phyloP scores from a whole-genome alignment of 2,329 filamentous ascomycete genomes.

The Tricladium varicosporioides region DNA sequence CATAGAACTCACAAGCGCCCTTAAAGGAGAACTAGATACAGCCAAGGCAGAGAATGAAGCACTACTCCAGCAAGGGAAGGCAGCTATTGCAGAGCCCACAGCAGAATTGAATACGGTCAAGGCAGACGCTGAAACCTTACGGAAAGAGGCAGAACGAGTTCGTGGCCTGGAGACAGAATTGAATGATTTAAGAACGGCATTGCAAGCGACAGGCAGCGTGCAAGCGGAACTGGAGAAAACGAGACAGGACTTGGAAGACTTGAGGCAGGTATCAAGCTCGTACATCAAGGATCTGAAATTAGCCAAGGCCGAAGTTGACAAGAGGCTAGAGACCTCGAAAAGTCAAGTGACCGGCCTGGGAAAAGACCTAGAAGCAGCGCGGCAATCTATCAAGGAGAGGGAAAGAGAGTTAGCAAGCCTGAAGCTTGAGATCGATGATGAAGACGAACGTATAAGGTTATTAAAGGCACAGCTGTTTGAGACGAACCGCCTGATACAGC shows the following conservation, averaged over 20 bases:
- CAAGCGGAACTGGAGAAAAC: constrained; percentile 18
- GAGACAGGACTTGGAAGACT: constrained; percentile 18
- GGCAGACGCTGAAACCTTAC: constrained; percentile 6
- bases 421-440: constrained; percentile 18
- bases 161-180: constrained; percentile 13
- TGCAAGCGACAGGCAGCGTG: constrained; percentile 11
- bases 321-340: constrained; percentile 18
- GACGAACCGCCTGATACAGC: constrained; percentile 20
- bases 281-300: constrained; percentile 20
- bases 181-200: constrained; percentile 17
- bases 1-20: constrained; percentile 11
- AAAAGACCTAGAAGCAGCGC: constrained; percentile 17
- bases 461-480: constrained; percentile 22
- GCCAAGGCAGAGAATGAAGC: constrained; percentile 15
- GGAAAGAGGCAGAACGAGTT: constrained; percentile 10
- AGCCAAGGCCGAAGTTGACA: constrained; percentile 16
- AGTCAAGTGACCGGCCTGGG: constrained; percentile 16
- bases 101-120: constrained; percentile 10
- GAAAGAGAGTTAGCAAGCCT: constrained; percentile 20
- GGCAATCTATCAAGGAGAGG: constrained; percentile 18
- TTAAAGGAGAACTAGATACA: constrained; percentile 18
- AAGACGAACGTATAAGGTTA: constrained; percentile 21
- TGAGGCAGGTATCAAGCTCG: constrained; percentile 17
- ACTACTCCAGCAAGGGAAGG: constrained; percentile 15
- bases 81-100: constrained; percentile 15